Conservation (phyloP, 2,329 filamentous ascomycete genomes). For the Ascochyta viciae-villosae region DNA sequence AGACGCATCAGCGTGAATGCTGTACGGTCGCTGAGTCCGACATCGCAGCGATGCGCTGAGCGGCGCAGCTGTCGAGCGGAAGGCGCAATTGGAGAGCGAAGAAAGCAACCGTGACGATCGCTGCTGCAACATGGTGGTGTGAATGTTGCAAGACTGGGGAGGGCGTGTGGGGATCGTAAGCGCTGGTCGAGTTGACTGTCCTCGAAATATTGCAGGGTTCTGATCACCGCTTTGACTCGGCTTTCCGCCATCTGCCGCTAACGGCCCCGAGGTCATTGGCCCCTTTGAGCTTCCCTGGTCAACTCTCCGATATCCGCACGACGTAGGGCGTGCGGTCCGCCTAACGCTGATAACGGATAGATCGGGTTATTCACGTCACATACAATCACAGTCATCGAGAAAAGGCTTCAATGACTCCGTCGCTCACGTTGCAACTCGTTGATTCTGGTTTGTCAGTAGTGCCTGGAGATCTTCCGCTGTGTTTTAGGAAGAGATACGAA, state of each 20-base stretch:
- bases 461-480: neutral
- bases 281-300: neutral
- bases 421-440: too few relatives aligned
- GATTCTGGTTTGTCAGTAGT: too few relatives aligned
- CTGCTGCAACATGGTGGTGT: slow-evolving; percentile 47
- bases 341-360: slow-evolving; percentile 30
- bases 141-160: slow-evolving; percentile 18
- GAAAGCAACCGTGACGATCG: slow-evolving; percentile 46
- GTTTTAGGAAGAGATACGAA: too few relatives aligned
- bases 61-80: slow-evolving; percentile 35
- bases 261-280: slow-evolving; percentile 14
- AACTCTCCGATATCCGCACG: slow-evolving; percentile 13
- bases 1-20: slow-evolving; percentile 56
- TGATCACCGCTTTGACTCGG: slow-evolving; percentile 33
- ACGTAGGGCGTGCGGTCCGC: slow-evolving; percentile 18
- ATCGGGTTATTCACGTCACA: slow-evolving; percentile 32
- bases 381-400: too few relatives aligned
- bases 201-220: slow-evolving; percentile 30
- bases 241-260: slow-evolving; percentile 17
- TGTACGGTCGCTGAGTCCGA: slow-evolving; percentile 57
- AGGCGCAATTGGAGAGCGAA: slow-evolving; percentile 37
- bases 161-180: slow-evolving; percentile 20
- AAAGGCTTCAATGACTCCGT: too few relatives aligned
- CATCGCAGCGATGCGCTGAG: slow-evolving; percentile 54
- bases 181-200: slow-evolving; percentile 16